Base-by-base conservation (phyloP, 75 land plant species). In the Larix kaempferi region DNA sequence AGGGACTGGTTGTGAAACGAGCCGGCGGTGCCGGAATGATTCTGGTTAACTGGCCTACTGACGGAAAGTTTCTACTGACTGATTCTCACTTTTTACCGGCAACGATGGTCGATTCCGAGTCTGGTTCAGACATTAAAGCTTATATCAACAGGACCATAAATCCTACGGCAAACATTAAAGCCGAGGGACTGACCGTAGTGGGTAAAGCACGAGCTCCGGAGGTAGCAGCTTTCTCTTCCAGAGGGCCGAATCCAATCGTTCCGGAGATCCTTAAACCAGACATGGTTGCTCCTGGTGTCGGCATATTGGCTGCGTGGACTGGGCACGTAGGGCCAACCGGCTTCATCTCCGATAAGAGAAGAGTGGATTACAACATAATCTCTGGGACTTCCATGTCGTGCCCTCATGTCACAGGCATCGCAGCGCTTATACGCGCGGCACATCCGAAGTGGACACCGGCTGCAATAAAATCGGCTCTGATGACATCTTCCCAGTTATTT, bases 301-400 rank as follows among this genome's bases (percentile, higher is more conserved):
- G 88, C 88, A 91, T 91, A 49, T 85, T 91, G 17, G 93, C 93
- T 0, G 90, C 93, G 2, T 91, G 93, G 93, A 85, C 84, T 44
- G 87, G 89, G 44, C 64, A 74, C 0, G 41, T 64, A 1, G 87
- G 93, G 52, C 93, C 93, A 33, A 82, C 93, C 5, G 74, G 83
- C 59, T 69, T 89, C n/a, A 6, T 78, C 0, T 74, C 78, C 25
- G 91, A 89, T 23, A 52, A 23, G 33, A 61, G 91, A 61, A 63
- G 84, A 22, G 89, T 87, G 33, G 58, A 71, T 52, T 94, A 88
- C 88, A 91, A 89, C 76, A 88, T 94, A 21, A 58, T 88, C 29
- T 91, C 96, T 0, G 93, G 93, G 17, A 94, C 96, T 4, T 91
- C 94, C 74, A 94, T 94, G 96, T 86, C 96, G 0, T 94, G 96